phyloP scores from a whole-genome alignment of 179 eudicot species.

The Sideroxylon spinosum region DNA sequence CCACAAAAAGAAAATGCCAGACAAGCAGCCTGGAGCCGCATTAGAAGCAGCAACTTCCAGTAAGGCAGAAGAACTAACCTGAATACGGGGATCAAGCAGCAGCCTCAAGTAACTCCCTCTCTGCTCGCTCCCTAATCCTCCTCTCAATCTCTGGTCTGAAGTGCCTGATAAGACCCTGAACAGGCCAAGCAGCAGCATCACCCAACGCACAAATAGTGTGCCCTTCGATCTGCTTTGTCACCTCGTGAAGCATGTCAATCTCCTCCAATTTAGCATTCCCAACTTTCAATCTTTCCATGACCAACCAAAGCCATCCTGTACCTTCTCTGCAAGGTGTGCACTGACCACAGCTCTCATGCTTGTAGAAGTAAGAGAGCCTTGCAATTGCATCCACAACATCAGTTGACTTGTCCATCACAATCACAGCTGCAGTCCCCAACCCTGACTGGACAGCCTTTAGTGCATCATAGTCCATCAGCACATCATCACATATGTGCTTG shows the following conservation, averaged over 20 bases:
- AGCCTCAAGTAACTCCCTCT: constrained; percentile 68
- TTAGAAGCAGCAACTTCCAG: no score
- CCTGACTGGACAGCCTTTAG: constrained; percentile 90
- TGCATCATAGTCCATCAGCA: constrained; percentile 95
- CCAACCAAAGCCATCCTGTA: constrained; percentile 95
- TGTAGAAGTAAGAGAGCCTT: constrained; percentile 93
- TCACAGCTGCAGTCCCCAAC: constrained; percentile 94
- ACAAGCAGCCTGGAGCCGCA: background rate
- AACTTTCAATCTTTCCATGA: constrained; percentile 91
- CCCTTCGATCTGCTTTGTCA: constrained; percentile 97
- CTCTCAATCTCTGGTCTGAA: constrained; percentile 94
- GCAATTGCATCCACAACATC: constrained; percentile 96
- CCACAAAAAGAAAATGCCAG: no score
- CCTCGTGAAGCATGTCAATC: constrained; percentile 96
- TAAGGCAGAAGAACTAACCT: constrained; percentile 33
- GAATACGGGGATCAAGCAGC: constrained; percentile 51
- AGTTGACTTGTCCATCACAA: constrained; percentile 96
- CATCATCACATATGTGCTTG: constrained; percentile 78
- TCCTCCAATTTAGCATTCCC: constrained; percentile 93
- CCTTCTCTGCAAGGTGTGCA: constrained; percentile 99
- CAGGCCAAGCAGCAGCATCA: constrained; percentile 99
- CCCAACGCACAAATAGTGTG: constrained; percentile 97
- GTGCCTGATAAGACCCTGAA: constrained; percentile 96
- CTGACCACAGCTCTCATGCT: constrained; percentile 98
- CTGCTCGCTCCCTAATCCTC: constrained; percentile 85